Base-by-base conservation (phyloP, 768 basidiomycete species). In the Fibroporia radiculosa region DNA sequence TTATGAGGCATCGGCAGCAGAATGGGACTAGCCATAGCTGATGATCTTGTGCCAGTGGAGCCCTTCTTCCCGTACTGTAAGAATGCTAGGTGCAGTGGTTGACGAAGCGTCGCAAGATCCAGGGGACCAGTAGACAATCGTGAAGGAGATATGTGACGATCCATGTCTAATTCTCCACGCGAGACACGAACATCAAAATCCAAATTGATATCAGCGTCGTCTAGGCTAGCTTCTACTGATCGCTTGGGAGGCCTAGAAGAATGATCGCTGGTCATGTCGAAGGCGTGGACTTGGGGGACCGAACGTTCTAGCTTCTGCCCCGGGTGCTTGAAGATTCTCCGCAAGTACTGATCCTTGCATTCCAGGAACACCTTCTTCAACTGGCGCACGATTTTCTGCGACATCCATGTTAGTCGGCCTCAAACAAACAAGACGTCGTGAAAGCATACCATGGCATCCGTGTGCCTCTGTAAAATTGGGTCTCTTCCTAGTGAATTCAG, bases 361-460 rank as follows among this genome's bases (percentile, higher is more conserved):
- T 88, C 84, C 53, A 85, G 80, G 29, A 83, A 82, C 33, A 92
- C 80, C 56, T 89, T 91, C 63, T 84, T 81, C 48, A 95, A 66
- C 53, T 84, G 82, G 47, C 80, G 77, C 26, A 93, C 83, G 49
- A 92, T 85, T 54, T 75, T 81, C 87, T 91, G 50, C 7, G 27
- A 23, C 35, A 38, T 48, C 13, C 33, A 37, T 27, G 27, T 22
- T 36, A 42, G 43, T 41, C 44, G 32, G 40, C 50, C 24, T 27
- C 10, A 45, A 27, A 23, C 13, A 48, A 28, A 41, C 12, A 44
- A 36, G 20, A 18, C 36, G n/a, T n/a, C n/a, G n/a, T n/a, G 4
- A 6, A 23, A 20, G n/a, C 32, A 5, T 58, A 91, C 88, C 69
- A 80, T 52, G 32, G 85, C 86, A 55, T 89, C 87, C 40, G 64